Evolutionary conservation across 495 filamentous ascomycete species (phyloP).

Genomic region (Podospora sp.): DNA sequence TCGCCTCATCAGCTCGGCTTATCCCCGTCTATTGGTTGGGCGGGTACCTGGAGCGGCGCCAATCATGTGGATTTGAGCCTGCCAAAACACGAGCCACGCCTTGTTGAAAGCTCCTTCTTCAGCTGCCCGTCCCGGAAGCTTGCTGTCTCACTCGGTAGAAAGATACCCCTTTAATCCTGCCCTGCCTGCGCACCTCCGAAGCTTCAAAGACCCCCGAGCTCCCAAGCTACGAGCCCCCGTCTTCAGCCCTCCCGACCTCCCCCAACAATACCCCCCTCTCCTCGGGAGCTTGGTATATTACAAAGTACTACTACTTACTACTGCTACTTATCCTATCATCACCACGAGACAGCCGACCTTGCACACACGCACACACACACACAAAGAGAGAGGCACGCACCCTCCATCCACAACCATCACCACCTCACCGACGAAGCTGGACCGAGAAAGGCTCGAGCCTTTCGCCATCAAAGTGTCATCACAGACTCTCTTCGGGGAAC

Average conservation of each 20-base stretch:
- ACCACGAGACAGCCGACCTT: background rate
- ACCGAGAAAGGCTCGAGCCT: constrained; percentile 20
- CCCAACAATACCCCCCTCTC: background rate
- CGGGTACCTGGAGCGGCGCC: constrained; percentile 32
- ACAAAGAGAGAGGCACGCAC: background rate
- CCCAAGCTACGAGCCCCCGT: constrained; percentile 11
- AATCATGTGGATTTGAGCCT: constrained; percentile 47
- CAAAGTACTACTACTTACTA: too few species aligned
- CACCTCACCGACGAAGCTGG: background rate
- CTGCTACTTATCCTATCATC: too few species aligned
- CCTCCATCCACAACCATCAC: background rate
- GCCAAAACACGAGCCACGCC: constrained; percentile 39
- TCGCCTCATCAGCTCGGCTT: constrained; percentile 34
- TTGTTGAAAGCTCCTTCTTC: constrained; percentile 31
- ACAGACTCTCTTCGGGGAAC: constrained; percentile 12
- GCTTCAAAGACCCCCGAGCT: constrained; percentile 9
- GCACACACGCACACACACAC: constrained; percentile 3
- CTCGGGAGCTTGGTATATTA: too few species aligned
- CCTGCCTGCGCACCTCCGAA: constrained; percentile 14
- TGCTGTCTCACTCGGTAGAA: constrained; percentile 21
- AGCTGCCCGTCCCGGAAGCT: constrained; percentile 24
- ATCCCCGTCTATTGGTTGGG: constrained; percentile 45
- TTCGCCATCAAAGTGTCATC: constrained; percentile 19
- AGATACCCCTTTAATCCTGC: constrained; percentile 22
- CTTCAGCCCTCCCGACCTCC: background rate